phyloP scores from a whole-genome alignment of 2,329 filamentous ascomycete species.

The Pochonia chlamydosporia region DNA sequence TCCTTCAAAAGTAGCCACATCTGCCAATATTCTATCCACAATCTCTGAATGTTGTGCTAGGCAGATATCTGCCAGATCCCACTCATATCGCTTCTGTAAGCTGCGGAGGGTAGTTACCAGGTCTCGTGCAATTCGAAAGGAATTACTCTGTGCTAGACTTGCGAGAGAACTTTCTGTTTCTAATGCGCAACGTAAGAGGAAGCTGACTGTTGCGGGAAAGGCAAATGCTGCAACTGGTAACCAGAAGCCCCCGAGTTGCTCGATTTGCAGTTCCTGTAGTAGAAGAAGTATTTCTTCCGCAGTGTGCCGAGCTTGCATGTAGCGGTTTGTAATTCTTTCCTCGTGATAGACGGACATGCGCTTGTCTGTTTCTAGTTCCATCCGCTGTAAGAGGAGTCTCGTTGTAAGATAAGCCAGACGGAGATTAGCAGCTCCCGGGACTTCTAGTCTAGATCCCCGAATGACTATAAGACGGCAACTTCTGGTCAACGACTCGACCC shows the following conservation, averaged over 20 bases:
- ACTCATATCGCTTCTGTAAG: constrained; percentile 32
- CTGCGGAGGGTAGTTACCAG: constrained; percentile 32
- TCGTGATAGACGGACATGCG: constrained; percentile 15
- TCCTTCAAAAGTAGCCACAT: constrained; percentile 18
- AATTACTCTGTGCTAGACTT: constrained; percentile 29
- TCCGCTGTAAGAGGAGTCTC: constrained; percentile 39
- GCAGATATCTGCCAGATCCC: constrained; percentile 47
- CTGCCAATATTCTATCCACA: constrained; percentile 35
- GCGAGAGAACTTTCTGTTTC: constrained; percentile 32
- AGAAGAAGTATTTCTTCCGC: constrained; percentile 44
- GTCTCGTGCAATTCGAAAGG: constrained; percentile 36
- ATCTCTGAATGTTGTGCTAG: constrained; percentile 41
- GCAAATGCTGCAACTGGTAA: constrained; percentile 40
- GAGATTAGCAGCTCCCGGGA: constrained; percentile 43
- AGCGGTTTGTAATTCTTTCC: constrained; percentile 21
- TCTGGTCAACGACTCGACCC: constrained; percentile 36
- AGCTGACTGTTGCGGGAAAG: constrained; percentile 43
- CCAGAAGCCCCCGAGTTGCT: constrained; percentile 44
- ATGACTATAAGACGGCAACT: constrained; percentile 33
- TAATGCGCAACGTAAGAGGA: constrained; percentile 42
- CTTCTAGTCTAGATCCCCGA: constrained; percentile 32
- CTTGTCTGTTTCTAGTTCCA: constrained; percentile 38
- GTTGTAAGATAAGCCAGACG: constrained; percentile 44
- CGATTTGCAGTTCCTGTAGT: constrained; percentile 36
- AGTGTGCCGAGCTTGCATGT: constrained; percentile 35